Evolutionary conservation across 495 filamentous ascomycete species (phyloP), one percentile per base, ranked within the genome.

Genomic region (Tuber borchii): DNA sequence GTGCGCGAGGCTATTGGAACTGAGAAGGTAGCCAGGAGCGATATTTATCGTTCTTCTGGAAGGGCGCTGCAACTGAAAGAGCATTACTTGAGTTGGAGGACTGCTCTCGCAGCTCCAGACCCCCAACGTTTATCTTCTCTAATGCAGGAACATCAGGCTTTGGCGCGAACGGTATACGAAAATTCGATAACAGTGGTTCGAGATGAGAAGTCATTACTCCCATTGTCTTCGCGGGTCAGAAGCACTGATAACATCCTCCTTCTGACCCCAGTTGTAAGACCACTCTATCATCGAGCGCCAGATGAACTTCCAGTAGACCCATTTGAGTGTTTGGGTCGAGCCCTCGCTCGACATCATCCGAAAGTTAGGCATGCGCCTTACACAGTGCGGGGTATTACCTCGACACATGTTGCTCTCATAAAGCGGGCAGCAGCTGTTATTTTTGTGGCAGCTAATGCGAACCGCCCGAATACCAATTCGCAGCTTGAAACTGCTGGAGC

Each of bases 351-450:
- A 37, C 84, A 85, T 72, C 88, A 90, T 79, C 83, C 85, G 2
- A 87, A 85, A 84, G 84, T 90, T 77, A 87, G 87, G 56, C 89
- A 90, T 78, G 88, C 90, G 73, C 89, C 89, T 37, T 90, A 90
- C 74, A 86, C 86, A 9, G 85, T 86, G 70, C 86, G 87, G 70
- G 88, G 88, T 20, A 88, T 91, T 74, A 91, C 88, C 9, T 85
- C 84, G 68, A 88, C 86, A 12, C 89, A 91, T 80, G 85, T 86
- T n/a, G 87, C 85, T 39, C 89, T 90, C 80, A 88, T 91, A 74
- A 87, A 86, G 78, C 83, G 87, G 78, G 88, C 88, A 6, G 84
- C 86, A 70, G 83, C 83, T 26, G 85, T 90, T 61, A 83, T 91
- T 42, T 88, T 90, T 76, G 86, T 89, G 61, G 83, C 80, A 45